phyloP scores from a whole-genome alignment of 2,329 filamentous ascomycete genomes.

The Lasiodiplodia citricola region DNA sequence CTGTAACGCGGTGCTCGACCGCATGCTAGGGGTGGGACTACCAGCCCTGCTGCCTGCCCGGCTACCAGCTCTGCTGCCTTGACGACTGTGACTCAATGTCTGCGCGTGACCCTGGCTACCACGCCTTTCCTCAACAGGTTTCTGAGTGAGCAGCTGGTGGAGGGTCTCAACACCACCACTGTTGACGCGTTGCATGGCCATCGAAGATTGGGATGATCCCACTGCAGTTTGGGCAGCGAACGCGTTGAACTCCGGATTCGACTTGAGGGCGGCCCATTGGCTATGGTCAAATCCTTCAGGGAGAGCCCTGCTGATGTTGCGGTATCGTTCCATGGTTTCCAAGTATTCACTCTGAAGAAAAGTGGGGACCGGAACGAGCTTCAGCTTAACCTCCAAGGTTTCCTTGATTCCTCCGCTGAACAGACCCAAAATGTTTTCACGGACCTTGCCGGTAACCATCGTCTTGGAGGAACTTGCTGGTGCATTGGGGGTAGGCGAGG shows the following conservation, averaged over 20 bases:
- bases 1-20: constrained; percentile 41
- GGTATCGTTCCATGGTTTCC: constrained; percentile 65
- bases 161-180: constrained; percentile 42
- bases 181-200: constrained; percentile 32
- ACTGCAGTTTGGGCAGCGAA: constrained; percentile 30
- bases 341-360: constrained; percentile 65
- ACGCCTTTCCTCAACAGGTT: constrained; percentile 34
- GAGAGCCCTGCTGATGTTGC: constrained; percentile 62
- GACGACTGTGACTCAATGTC: constrained; percentile 35
- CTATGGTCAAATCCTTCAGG: constrained; percentile 69
- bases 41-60: constrained; percentile 44
- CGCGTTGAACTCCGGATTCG: constrained; percentile 59
- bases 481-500: constrained; percentile 60
- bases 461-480: constrained; percentile 67
- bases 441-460: constrained; percentile 87
- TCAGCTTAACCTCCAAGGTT: constrained; percentile 90
- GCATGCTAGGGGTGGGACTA: constrained; percentile 51
- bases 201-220: constrained; percentile 28
- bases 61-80: constrained; percentile 47
- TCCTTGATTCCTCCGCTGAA: constrained; percentile 85
- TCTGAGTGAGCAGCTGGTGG: constrained; percentile 44
- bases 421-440: constrained; percentile 81
- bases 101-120: constrained; percentile 35
- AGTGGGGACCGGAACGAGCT: constrained; percentile 77
- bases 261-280: constrained; percentile 78